Conservation (phyloP, 2,329 filamentous ascomycete species). For the Hymenotorrendiella dingleyae region DNA sequence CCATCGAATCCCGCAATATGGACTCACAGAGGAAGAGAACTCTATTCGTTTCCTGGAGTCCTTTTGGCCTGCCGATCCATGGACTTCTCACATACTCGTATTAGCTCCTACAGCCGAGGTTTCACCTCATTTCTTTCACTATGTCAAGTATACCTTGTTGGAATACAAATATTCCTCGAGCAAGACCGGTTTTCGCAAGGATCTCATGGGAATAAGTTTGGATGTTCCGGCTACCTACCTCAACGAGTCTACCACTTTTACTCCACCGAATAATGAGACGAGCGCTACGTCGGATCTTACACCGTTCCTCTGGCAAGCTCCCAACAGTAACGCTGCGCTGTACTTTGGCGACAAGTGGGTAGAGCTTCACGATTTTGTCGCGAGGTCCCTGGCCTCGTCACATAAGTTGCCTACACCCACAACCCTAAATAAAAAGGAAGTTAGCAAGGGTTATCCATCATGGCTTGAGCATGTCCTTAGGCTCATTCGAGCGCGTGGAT, state of each 20-base stretch:
- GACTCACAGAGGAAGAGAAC: conserved; percentile 61
- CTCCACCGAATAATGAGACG: conserved; percentile 33
- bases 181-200: conserved; percentile 36
- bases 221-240: conserved; percentile 62
- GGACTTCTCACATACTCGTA: conserved; percentile 70
- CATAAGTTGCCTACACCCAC: conserved; percentile 32
- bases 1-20: conserved; percentile 61
- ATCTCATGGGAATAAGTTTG: conserved; percentile 73
- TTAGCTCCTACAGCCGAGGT: conserved; percentile 78
- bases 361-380: conserved; percentile 76
- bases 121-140: conserved; percentile 77
- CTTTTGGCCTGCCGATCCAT: conserved; percentile 69
- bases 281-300: conserved; percentile 3
- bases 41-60: conserved; percentile 75
- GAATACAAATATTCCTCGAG: conserved; percentile 68
- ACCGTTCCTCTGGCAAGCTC: conserved; percentile 75
- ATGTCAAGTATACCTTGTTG: conserved; percentile 71
- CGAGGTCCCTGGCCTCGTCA: conserved; percentile 32
- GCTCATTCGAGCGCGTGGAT: conserved; percentile 69
- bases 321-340: conserved; percentile 74
- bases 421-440: conserved; percentile 46
- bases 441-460: conserved; percentile 64
- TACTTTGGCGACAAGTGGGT: conserved; percentile 83
- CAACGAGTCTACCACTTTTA: conserved; percentile 53
- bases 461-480: conserved; percentile 77